phyloP scores from a whole-genome alignment of 495 filamentous ascomycete genomes.

The Aspergillus asperescens region DNA sequence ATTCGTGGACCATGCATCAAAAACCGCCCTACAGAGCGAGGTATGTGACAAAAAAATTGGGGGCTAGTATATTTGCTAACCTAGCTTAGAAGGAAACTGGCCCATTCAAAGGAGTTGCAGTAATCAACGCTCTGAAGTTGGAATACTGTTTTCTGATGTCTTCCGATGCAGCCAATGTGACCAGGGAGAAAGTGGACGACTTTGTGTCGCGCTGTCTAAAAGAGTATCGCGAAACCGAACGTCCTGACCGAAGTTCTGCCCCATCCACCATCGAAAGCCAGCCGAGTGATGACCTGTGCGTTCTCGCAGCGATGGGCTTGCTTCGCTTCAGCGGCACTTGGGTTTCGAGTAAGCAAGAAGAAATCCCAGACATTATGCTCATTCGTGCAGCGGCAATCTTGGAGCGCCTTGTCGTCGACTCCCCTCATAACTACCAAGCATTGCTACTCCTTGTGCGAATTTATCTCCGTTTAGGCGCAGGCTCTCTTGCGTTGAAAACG shows the following conservation, averaged over 20 bases:
- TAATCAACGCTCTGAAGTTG: slow-evolving; percentile 52
- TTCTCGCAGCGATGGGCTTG: slow-evolving; percentile 54
- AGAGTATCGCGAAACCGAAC: slow-evolving; percentile 33
- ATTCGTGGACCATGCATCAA: slow-evolving; percentile 33
- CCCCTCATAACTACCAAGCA: slow-evolving; percentile 55
- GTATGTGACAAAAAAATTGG: slow-evolving; percentile 22
- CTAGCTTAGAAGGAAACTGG: slow-evolving; percentile 5
- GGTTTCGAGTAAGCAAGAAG: slow-evolving; percentile 15
- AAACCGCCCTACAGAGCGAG: slow-evolving; percentile 24
- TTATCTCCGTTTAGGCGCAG: slow-evolving; percentile 50
- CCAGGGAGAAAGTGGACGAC: slow-evolving; percentile 32
- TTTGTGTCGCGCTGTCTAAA: slow-evolving; percentile 46
- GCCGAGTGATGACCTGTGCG: slow-evolving; percentile 51
- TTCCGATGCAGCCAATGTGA: slow-evolving; percentile 31
- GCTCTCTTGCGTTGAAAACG: slow-evolving; percentile 47
- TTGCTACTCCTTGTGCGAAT: slow-evolving; percentile 50
- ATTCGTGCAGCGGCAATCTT: slow-evolving; percentile 49
- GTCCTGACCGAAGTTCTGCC: slow-evolving; percentile 15
- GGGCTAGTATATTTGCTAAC: slow-evolving; percentile 14
- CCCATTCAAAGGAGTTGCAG: slow-evolving; percentile 27
- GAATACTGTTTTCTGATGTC: slow-evolving; percentile 51
- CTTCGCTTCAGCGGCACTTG: slow-evolving; percentile 35
- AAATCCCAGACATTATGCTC: slow-evolving; percentile 34
- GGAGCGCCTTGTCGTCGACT: slow-evolving; percentile 44
- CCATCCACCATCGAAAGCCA: slow-evolving; percentile 48